phyloP scores from a whole-genome alignment of 1,284 basidiomycete genomes.

The Vanrija humicola region DNA sequence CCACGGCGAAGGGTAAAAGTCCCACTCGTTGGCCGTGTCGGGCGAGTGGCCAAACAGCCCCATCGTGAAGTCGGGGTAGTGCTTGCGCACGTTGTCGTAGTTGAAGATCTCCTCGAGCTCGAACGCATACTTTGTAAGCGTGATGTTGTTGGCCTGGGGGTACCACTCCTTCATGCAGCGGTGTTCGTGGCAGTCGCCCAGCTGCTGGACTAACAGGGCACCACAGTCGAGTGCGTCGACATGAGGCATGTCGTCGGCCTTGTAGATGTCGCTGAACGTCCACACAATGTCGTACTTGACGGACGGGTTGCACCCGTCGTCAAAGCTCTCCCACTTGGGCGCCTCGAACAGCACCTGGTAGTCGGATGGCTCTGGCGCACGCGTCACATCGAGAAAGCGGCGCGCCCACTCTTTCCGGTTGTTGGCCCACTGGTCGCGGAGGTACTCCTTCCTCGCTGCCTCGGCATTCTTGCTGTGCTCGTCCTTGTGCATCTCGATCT shows the following conservation, averaged over 20 bases:
- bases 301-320: constrained; percentile 22
- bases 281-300: constrained; percentile 41
- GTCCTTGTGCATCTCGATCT: constrained; percentile 21
- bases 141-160: constrained; percentile 47
- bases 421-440: too few species aligned
- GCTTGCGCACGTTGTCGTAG: constrained; percentile 30
- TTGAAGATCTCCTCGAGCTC: constrained; percentile 47
- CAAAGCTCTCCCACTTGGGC: constrained; percentile 2
- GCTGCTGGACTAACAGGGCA: constrained; percentile 46
- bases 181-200: constrained; percentile 45
- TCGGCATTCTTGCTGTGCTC: constrained; percentile 8
- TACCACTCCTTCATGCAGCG: constrained; percentile 48
- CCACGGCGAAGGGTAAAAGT: constrained; percentile 46
- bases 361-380: too few species aligned
- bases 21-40: constrained; percentile 48
- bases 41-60: constrained; percentile 48
- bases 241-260: constrained; percentile 35
- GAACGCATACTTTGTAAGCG: constrained; percentile 49
- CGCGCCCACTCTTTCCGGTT: too few species aligned
- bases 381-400: too few species aligned
- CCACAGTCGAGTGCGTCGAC: constrained; percentile 46
- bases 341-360: too few species aligned
- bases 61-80: constrained; percentile 40
- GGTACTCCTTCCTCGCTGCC: too few species aligned
- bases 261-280: constrained; percentile 48